Evolutionary conservation across 768 basidiomycete species (phyloP).

Genomic region (Clitopilus hobsonii): DNA sequence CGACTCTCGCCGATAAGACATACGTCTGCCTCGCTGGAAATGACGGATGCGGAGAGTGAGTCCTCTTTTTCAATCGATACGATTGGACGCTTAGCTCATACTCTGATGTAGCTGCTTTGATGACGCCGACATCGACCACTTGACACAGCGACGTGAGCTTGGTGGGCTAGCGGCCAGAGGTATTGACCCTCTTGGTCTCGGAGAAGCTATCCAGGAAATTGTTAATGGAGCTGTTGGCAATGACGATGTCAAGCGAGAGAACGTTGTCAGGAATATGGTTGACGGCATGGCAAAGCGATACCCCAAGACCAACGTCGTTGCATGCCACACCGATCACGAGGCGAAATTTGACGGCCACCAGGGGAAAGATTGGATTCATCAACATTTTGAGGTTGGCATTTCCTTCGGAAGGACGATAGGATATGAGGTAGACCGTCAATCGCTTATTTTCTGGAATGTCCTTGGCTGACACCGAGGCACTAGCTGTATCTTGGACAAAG

Average conservation of each 20-base stretch:
- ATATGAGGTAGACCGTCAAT: not conserved
- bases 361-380: not conserved
- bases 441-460: not conserved
- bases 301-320: not conserved
- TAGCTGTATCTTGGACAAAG: not conserved
- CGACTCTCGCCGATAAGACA: not conserved
- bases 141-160: not conserved
- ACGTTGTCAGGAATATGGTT: not conserved
- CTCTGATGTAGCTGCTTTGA: not conserved
- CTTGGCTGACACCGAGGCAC: not conserved
- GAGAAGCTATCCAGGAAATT: not conserved
- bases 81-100: not conserved
- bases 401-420: not conserved
- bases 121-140: not conserved
- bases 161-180: too few relatives aligned
- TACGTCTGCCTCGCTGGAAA: not conserved
- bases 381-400: not conserved
- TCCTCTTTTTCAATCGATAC: not conserved
- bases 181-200: not conserved
- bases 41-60: not conserved
- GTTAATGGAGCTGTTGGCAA: not conserved
- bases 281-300: not conserved
- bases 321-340: not conserved
- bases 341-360: not conserved
- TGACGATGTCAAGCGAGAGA: not conserved